phyloP scores from a whole-genome alignment of 2,329 filamentous ascomycete species.

The Penicillium italicum region DNA sequence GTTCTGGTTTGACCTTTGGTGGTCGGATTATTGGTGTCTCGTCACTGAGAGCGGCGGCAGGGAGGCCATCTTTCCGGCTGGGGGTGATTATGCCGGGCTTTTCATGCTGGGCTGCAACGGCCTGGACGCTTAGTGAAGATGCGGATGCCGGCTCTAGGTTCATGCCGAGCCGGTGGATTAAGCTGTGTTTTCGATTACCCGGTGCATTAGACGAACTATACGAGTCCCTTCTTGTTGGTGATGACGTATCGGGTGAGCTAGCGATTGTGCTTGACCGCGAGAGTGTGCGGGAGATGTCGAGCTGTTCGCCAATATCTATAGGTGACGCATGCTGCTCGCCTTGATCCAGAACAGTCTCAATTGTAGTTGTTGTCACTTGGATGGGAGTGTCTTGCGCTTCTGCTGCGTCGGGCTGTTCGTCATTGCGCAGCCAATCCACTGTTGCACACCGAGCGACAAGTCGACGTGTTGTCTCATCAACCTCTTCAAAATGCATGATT shows the following conservation, averaged over 20 bases:
- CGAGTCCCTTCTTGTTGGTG: constrained; percentile 36
- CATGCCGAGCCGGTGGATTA: constrained; percentile 57
- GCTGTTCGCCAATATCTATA: constrained; percentile 21
- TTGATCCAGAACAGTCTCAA: constrained; percentile 21
- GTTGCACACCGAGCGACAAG: constrained; percentile 46
- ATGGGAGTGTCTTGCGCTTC: constrained; percentile 14
- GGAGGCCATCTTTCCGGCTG: constrained; percentile 53
- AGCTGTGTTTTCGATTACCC: constrained; percentile 19
- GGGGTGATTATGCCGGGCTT: constrained; percentile 80
- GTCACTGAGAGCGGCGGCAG: constrained; percentile 18
- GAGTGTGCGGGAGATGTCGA: constrained; percentile 39
- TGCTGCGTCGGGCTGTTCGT: constrained; percentile 21
- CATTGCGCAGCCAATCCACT: constrained; percentile 46
- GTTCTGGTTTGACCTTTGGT: constrained; percentile 39
- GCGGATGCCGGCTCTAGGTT: constrained; percentile 65
- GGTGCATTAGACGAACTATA: constrained; percentile 22
- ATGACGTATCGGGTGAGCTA: constrained; percentile 48
- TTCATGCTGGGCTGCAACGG: constrained; percentile 75
- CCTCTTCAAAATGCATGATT: constrained; percentile 49
- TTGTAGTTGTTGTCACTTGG: constrained; percentile 12
- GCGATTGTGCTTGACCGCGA: constrained; percentile 28
- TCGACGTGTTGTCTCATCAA: constrained; percentile 49
- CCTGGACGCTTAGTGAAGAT: constrained; percentile 71
- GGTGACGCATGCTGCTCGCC: constrained; percentile 15
- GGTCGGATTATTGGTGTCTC: constrained; percentile 17